These are phyloP conservation scores for Aspergillus versicolor DNA, from an alignment of 2,329 filamentous ascomycete genomes.

Conservation along the genomic window DNA sequence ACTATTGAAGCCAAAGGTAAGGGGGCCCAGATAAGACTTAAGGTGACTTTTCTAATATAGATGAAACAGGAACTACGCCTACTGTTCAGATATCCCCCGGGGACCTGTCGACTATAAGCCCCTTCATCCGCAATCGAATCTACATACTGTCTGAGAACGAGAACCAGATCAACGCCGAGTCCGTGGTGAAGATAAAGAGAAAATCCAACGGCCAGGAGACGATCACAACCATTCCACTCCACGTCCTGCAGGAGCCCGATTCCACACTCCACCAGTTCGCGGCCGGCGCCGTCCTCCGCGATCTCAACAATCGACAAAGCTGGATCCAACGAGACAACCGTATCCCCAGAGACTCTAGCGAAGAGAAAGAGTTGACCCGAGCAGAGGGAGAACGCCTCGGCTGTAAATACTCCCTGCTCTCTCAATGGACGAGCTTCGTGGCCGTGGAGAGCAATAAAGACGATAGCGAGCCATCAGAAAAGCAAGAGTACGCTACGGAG, in stretches of 20 bases:
- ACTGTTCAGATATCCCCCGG: background rate
- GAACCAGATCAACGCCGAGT: background rate
- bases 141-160: background rate
- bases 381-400: background rate
- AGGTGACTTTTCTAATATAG: background rate
- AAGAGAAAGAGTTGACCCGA: background rate
- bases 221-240: background rate
- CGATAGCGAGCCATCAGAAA: background rate
- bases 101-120: background rate
- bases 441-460: background rate
- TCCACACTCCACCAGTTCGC: background rate
- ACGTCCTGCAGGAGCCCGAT: background rate
- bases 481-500: background rate
- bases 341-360: accelerated
- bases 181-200: background rate
- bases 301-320: background rate
- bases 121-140: background rate
- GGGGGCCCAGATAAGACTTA: background rate
- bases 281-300: background rate
- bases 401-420: background rate
- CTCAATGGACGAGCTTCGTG: background rate
- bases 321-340: background rate
- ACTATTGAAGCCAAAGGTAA: background rate
- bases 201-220: background rate
- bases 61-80: background rate